Base-by-base conservation (phyloP, 768 basidiomycete genomes). In the Tricholoma matsutake region DNA sequence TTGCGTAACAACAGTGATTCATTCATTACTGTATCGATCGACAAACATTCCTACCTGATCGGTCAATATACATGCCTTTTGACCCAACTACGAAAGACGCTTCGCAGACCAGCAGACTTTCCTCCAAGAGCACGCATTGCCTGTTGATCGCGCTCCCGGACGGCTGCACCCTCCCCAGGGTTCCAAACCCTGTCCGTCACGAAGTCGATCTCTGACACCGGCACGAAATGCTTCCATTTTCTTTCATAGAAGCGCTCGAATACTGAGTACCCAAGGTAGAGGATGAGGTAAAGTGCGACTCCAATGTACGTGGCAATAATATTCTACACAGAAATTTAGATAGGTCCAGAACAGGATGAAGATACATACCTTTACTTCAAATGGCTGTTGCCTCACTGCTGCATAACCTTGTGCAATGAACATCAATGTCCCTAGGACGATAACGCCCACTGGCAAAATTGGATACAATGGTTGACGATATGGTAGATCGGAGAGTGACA, bases 391-490 rank as follows among this genome's bases (percentile, higher is more conserved):
- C 32, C 73, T 69, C 51, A 81, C 78, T 2, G 82, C 76, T 5
- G 82, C 73, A 64, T 84, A 84, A 4, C 84, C 84, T 62, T 85
- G 78, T 4, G 82, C 83, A 29, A 79, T 70, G 64, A 86, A 84
- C 81, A 85, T 83, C 60, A 79, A 64, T 11, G 73, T 72, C 2
- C 78, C 81, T 9, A 86, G 76, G 7, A 82, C 67, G 60, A 88
- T 61, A 20, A 86, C 81, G 6, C 77, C 70, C 20, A 82, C 59
- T 16, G 85, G 82, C 1, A 88, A 68, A n/a, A 81, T 49, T 2
- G 85, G 83, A 62, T 78, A 85, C 47, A 85, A 61, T 4, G 85
- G 83, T 56, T 87, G 84, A 2, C 63, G 70, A 71, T 85, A 89
- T 0, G 86, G 86, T 16, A 88, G 71, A 67, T 88, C 86, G 1